These are phyloP conservation scores for Mortierella sp. DNA, from an alignment of 371 early-diverging fungal genomes.

Conservation along the genomic window DNA sequence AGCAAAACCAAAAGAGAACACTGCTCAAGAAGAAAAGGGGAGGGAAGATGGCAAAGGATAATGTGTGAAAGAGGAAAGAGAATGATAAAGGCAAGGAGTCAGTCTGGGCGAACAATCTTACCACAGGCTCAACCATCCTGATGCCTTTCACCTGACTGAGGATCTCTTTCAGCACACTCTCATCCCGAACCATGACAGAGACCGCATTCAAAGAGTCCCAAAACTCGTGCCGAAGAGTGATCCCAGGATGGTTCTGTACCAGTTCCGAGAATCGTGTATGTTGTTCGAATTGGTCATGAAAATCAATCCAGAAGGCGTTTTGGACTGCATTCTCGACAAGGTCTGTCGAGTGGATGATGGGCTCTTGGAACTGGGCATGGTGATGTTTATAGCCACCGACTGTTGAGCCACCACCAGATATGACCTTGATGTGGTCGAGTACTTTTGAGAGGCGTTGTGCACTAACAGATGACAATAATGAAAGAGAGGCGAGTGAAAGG, in stretches of 20 bases:
- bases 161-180: constrained; percentile 25
- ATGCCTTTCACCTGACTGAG: constrained; percentile 30
- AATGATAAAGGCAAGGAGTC: not conserved
- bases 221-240: constrained; percentile 43
- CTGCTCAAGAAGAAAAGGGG: not conserved
- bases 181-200: constrained; percentile 30
- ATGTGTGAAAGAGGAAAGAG: too few relatives aligned
- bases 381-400: constrained; percentile 38
- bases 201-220: constrained; percentile 46
- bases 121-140: constrained; percentile 47
- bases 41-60: too few relatives aligned
- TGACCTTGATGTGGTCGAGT: constrained; percentile 15
- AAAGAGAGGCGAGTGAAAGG: constrained; percentile 4
- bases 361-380: constrained; percentile 26
- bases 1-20: not conserved
- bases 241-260: constrained; percentile 28
- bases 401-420: constrained; percentile 29
- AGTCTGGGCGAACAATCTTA: too few relatives aligned
- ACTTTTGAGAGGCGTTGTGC: constrained; percentile 21
- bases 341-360: constrained; percentile 31
- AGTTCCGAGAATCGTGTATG: constrained; percentile 23
- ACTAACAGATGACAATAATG: not conserved
- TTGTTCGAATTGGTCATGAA: constrained; percentile 38
- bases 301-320: constrained; percentile 53
- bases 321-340: constrained; percentile 34